Conservation (phyloP, 495 filamentous ascomycete genomes). For the Aspergillus haitiensis region DNA sequence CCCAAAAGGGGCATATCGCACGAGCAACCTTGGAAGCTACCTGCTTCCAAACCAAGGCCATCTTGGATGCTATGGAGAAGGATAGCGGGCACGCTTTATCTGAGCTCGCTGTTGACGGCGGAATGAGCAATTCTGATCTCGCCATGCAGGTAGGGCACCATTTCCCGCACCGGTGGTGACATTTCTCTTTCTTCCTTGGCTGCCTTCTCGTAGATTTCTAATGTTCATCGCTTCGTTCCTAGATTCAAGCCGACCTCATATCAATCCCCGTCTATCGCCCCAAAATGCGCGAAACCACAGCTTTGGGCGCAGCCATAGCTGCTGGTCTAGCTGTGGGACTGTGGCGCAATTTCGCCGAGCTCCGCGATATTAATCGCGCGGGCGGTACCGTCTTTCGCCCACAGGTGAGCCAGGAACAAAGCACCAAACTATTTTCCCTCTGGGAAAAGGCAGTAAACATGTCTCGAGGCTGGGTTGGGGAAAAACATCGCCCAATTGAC, state of each 20-base stretch:
- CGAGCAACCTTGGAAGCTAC: conserved; percentile 92
- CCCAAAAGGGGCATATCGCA: conserved; percentile 86
- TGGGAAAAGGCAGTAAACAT: conserved; percentile 88
- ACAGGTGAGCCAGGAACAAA: conserved; percentile 58
- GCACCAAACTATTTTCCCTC: conserved; percentile 63
- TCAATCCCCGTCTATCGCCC: conserved; percentile 49
- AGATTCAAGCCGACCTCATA: conserved; percentile 48
- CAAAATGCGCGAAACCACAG: conserved; percentile 88
- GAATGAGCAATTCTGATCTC: conserved; percentile 89
- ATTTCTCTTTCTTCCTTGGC: background rate
- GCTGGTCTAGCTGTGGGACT: conserved; percentile 83
- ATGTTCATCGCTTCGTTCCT: background rate
- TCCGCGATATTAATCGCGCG: conserved; percentile 72
- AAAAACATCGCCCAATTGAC: background rate
- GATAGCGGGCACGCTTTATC: conserved; percentile 81
- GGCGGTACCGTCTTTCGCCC: conserved; percentile 76
- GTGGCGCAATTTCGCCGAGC: conserved; percentile 78
- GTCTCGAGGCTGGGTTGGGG: conserved; percentile 71
- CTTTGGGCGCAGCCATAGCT: conserved; percentile 91
- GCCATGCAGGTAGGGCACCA: conserved; percentile 70
- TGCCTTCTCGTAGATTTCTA: background rate
- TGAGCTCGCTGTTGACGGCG: conserved; percentile 85
- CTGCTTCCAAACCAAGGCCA: conserved; percentile 94
- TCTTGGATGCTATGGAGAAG: conserved; percentile 91
- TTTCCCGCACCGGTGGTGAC: too few species aligned